Evolutionary conservation across 2,329 filamentous ascomycete species (phyloP).

Genomic region (Emmonsiellopsis sp.): DNA sequence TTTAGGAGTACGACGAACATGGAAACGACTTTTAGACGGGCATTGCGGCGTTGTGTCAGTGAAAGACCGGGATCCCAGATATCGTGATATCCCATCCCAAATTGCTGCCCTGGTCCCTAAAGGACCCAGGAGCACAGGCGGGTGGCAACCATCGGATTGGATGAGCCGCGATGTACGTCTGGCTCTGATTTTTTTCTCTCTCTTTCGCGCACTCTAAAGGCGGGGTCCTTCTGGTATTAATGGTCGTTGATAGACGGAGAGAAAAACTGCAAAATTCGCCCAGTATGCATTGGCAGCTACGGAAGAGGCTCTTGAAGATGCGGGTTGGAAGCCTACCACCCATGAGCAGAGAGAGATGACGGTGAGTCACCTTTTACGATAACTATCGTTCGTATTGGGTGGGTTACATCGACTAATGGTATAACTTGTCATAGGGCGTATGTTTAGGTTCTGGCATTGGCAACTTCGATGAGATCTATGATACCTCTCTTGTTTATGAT

Average conservation of each 20-base stretch:
- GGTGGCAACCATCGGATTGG: conserved; percentile 37
- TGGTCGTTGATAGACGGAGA: conserved; percentile 42
- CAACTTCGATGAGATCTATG: conserved; percentile 82
- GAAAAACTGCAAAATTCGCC: conserved; percentile 82
- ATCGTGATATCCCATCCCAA: conserved; percentile 68
- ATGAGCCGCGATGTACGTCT: conserved; percentile 30
- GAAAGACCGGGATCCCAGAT: conserved; percentile 50
- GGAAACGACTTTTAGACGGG: conserved; percentile 69
- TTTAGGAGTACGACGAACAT: conserved; percentile 60
- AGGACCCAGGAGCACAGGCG: conserved; percentile 36
- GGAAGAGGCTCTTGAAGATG: conserved; percentile 75
- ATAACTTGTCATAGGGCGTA: conserved; percentile 51
- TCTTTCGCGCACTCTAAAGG: not conserved
- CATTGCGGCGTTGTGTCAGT: conserved; percentile 74
- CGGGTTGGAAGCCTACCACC: conserved; percentile 58
- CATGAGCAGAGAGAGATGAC: conserved; percentile 62
- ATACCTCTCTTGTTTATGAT: conserved; percentile 68
- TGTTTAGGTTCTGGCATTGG: conserved; percentile 94
- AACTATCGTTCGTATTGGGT: conserved; percentile 2
- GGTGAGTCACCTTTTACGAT: conserved; percentile 26
- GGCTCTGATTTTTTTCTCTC: not conserved
- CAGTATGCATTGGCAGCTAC: conserved; percentile 85
- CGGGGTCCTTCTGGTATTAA: conserved; percentile 47
- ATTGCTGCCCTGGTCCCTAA: conserved; percentile 74
- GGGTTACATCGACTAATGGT: not conserved